phyloP scores from a whole-genome alignment of 768 basidiomycete species.

The Lactifluus subvellereus region DNA sequence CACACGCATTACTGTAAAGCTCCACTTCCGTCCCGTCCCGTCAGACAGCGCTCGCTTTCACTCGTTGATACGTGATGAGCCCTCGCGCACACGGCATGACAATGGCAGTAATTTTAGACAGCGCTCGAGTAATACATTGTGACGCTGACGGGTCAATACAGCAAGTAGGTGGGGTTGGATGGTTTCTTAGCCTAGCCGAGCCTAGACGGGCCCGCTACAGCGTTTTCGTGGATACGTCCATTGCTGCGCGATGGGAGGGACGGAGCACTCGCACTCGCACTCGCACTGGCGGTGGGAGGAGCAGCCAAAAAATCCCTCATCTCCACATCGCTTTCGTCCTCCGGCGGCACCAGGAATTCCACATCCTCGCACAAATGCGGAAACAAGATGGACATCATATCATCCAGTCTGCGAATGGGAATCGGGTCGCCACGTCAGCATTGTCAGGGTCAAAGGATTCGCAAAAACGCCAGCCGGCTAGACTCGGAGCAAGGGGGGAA shows the following conservation, averaged over 20 bases:
- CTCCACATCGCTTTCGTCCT: constrained; percentile 18
- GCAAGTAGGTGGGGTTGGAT: neutral
- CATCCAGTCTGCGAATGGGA: constrained; percentile 47
- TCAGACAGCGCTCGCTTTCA: neutral
- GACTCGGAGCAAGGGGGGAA: neutral
- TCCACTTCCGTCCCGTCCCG: neutral
- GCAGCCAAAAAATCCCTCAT: neutral
- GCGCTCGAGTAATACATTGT: neutral
- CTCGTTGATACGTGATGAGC: constrained; percentile 5
- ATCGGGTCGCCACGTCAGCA: constrained; percentile 5
- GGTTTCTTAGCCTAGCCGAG: constrained; percentile 17
- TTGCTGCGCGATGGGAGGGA: constrained; percentile 2
- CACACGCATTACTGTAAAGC: no score
- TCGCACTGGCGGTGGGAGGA: neutral
- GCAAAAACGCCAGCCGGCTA: neutral
- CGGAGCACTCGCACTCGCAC: neutral
- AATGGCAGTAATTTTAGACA: neutral
- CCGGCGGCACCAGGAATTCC: constrained; percentile 52
- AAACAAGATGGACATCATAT: constrained; percentile 79
- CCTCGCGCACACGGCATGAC: constrained; percentile 7
- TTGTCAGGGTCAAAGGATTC: neutral
- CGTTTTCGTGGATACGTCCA: constrained; percentile 31
- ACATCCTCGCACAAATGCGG: constrained; percentile 75
- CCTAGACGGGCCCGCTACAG: constrained; percentile 48
- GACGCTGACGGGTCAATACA: neutral